These are phyloP conservation scores for Plasmodium inui DNA, from an alignment of 169 alveolate species.

Conservation along the genomic window DNA sequence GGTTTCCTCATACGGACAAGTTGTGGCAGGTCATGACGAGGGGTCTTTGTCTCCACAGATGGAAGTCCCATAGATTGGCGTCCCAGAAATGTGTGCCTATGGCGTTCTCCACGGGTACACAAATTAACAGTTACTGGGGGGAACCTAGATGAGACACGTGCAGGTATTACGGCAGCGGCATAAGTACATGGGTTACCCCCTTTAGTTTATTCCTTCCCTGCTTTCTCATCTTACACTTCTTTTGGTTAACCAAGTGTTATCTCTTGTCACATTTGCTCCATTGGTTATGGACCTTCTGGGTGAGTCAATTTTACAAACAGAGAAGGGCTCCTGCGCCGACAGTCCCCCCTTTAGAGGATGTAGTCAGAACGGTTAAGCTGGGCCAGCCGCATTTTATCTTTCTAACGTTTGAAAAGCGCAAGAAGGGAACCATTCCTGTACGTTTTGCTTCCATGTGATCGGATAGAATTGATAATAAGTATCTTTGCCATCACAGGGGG, in stretches of 20 bases:
- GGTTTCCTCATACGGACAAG: background rate
- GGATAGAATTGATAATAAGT: background rate
- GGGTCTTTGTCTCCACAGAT: too few relatives aligned
- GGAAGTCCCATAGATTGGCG: background rate
- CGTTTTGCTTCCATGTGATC: background rate
- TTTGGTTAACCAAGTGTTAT: background rate
- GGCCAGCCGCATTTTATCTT: background rate
- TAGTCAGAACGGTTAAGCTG: background rate
- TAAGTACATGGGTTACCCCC: background rate
- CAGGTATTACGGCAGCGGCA: background rate
- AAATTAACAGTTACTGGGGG: background rate
- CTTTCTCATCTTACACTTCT: background rate
- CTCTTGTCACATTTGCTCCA: background rate
- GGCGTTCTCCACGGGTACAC: background rate
- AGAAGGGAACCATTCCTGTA: background rate
- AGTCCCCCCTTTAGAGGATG: background rate
- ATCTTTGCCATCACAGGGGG: background rate
- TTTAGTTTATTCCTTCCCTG: background rate
- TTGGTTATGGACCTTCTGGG: background rate
- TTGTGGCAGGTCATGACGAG: background rate
- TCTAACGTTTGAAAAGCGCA: background rate
- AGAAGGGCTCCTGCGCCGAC: background rate
- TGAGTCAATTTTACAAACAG: background rate
- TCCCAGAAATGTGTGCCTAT: too few relatives aligned
- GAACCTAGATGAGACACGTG: background rate